These are phyloP conservation scores for Arthrinium phaeospermum DNA, from an alignment of 2,329 filamentous ascomycete genomes.

Conservation along the genomic window DNA sequence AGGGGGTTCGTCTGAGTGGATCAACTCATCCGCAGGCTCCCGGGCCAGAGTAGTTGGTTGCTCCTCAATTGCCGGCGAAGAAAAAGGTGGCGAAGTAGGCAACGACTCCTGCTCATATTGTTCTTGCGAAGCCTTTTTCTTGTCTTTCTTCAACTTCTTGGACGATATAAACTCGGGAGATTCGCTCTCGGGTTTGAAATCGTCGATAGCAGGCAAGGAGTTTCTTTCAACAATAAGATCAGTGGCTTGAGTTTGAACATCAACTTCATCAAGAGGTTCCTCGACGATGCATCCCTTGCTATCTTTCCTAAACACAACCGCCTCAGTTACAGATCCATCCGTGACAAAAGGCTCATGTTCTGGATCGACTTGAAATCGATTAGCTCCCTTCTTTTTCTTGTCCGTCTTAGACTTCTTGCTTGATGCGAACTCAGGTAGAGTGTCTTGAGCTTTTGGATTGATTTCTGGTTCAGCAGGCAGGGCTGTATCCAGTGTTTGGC, in stretches of 20 bases:
- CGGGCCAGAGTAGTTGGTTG: background rate
- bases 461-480: background rate
- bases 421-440: background rate
- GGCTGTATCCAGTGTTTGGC: background rate
- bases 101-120: background rate
- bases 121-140: background rate
- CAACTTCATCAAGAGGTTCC: background rate
- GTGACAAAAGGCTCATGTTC: background rate
- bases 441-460: background rate
- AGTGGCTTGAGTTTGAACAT: background rate
- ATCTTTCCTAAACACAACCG: background rate
- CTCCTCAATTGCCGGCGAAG: background rate
- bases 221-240: background rate
- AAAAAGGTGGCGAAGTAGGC: background rate
- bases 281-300: background rate
- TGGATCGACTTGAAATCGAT: background rate
- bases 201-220: background rate
- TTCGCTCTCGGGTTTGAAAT: background rate
- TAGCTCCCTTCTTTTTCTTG: slow-evolving; percentile 26
- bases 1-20: background rate
- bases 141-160: background rate
- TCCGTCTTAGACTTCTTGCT: slow-evolving; percentile 36
- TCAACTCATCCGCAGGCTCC: background rate
- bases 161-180: background rate
- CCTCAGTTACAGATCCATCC: background rate